Percentiles rank a stretch among this genome's conserved stretches.
phyloP scores from a whole-genome alignment of 2,329 filamentous ascomycete species.

The Ascochyta pisi region DNA sequence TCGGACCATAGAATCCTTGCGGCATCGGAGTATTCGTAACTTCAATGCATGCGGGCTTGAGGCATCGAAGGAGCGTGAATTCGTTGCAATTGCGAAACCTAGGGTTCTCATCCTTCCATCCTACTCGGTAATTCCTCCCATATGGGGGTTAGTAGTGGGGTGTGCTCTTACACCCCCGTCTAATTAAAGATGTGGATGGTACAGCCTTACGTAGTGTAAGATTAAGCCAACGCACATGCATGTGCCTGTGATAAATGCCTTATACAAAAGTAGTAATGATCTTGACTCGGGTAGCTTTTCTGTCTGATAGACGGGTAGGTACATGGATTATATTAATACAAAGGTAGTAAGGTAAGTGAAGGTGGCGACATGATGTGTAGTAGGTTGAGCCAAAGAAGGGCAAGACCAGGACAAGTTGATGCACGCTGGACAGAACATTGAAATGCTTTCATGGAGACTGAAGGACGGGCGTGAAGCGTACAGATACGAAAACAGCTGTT shows the following conservation, averaged over 20 bases:
- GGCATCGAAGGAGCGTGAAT: too few species aligned
- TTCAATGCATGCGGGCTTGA: too few species aligned
- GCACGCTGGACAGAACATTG: slow-evolving; percentile 1
- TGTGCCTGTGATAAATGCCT: background rate
- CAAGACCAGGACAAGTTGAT: background rate
- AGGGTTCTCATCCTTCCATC: background rate
- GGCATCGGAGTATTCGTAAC: background rate
- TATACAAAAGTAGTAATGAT: too few species aligned
- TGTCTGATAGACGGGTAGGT: background rate
- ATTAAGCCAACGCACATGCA: background rate
- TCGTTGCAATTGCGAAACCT: background rate
- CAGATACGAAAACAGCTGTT: background rate
- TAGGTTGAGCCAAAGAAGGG: background rate
- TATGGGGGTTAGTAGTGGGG: background rate
- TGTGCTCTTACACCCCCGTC: background rate
- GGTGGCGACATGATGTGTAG: background rate
- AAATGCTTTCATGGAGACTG: background rate
- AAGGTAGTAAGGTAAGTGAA: background rate
- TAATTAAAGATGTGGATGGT: background rate
- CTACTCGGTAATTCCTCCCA: background rate
- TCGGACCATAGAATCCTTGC: background rate
- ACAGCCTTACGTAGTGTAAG: background rate
- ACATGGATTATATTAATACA: slow-evolving; percentile 7
- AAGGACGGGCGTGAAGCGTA: background rate
- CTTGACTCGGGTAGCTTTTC: background rate